These are phyloP conservation scores for Trichosporon coremiiforme DNA, from an alignment of 1,284 basidiomycete species.

Conservation along the genomic window DNA sequence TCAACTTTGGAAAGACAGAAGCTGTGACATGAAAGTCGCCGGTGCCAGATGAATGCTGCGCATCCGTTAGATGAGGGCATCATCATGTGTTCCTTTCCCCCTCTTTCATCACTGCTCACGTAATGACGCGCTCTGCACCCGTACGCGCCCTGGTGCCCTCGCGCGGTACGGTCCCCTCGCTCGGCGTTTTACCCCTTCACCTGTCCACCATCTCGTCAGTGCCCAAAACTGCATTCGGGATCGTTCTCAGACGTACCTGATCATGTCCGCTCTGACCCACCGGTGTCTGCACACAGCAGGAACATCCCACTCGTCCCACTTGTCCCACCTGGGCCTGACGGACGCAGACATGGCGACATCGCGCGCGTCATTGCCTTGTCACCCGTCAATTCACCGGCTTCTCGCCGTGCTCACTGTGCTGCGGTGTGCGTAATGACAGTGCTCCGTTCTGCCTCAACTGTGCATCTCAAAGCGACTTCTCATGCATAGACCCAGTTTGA, in stretches of 20 bases:
- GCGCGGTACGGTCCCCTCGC: neutral
- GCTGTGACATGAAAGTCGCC: neutral
- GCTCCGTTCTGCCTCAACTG: neutral
- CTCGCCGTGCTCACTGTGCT: neutral
- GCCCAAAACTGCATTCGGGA: neutral
- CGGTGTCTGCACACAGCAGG: neutral
- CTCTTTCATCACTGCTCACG: neutral
- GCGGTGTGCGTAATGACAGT: too few relatives aligned
- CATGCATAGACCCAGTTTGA: neutral
- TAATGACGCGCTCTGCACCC: constrained; percentile 3
- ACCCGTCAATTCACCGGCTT: neutral
- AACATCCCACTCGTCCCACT: neutral
- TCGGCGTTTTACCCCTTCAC: neutral
- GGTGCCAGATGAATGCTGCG: neutral
- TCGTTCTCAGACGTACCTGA: neutral
- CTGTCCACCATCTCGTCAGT: neutral
- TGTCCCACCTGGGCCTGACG: neutral
- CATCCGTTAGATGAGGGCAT: neutral
- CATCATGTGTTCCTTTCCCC: too few relatives aligned
- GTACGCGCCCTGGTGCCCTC: neutral
- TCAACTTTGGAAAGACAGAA: too few relatives aligned
- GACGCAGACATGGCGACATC: neutral
- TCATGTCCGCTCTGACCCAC: neutral
- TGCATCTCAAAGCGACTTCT: neutral
- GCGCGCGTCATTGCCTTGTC: neutral